Evolutionary conservation across 805 yeast species (phyloP).

Genomic region (Kodamaea leandrae): DNA sequence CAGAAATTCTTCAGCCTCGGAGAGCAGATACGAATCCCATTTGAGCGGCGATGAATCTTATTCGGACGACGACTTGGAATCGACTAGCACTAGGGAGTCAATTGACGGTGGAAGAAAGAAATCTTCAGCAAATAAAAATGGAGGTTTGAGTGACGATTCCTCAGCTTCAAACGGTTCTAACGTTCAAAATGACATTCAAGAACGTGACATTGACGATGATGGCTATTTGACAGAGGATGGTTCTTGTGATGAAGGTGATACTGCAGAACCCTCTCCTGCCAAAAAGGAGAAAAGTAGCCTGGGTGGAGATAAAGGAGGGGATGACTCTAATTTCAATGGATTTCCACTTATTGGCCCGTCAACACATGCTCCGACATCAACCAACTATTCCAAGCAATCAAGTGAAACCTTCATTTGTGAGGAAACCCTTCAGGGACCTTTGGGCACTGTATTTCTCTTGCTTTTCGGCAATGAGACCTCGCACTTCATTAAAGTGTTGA

Average conservation of each 20-base stretch:
- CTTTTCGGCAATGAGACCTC: conserved; percentile 62
- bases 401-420: conserved; percentile 58
- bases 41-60: conserved; percentile 1
- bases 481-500: conserved; percentile 37
- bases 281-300: conserved; percentile 11
- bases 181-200: background rate
- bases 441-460: conserved; percentile 70
- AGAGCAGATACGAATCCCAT: background rate
- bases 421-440: conserved; percentile 60
- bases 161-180: background rate
- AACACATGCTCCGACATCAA: conserved; percentile 56
- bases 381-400: conserved; percentile 42
- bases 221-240: conserved; percentile 14
- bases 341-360: conserved; percentile 60
- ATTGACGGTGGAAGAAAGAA: background rate
- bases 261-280: conserved; percentile 15
- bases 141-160: background rate
- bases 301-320: conserved; percentile 6
- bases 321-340: conserved; percentile 33
- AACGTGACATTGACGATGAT: conserved; percentile 10
- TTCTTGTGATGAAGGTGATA: conserved; percentile 19
- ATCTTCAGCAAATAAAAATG: background rate
- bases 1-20: conserved; percentile 9
- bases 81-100: background rate
- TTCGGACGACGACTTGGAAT: conserved; percentile 8